phyloP scores from a whole-genome alignment of 257 asterid species.

The Gentiana dahurica region DNA sequence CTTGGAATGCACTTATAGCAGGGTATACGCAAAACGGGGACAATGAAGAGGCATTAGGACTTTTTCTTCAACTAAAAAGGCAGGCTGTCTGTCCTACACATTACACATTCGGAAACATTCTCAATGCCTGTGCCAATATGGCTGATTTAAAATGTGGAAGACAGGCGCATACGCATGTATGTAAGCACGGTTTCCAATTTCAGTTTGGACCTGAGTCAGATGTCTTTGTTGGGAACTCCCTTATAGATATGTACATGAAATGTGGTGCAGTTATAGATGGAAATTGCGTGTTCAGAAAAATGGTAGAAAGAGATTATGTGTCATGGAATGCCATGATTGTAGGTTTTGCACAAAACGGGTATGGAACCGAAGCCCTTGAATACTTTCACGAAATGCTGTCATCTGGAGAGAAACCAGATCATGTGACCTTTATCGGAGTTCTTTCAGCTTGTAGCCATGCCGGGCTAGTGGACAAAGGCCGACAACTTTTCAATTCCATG shows the following conservation, averaged over 20 bases:
- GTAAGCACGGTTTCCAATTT: conserved; percentile 8
- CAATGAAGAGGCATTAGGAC: conserved; percentile 15
- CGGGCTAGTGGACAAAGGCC: conserved; percentile 15
- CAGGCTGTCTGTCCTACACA: conserved; percentile 14
- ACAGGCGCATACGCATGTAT: conserved; percentile 12
- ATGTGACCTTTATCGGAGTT: conserved; percentile 16
- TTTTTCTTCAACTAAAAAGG: conserved; percentile 14
- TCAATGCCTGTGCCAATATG: conserved; percentile 19
- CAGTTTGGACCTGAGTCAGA: conserved; percentile 12
- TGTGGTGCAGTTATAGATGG: conserved; percentile 17
- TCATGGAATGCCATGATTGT: conserved; percentile 20
- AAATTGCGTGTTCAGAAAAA: conserved; percentile 9
- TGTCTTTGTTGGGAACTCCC: conserved; percentile 20
- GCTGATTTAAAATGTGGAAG: conserved; percentile 14
- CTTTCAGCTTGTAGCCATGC: conserved; percentile 22
- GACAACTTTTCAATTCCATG: conserved; percentile 14
- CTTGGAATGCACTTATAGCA: conserved; percentile 24
- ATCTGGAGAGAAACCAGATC: conserved; percentile 15
- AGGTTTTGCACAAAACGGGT: conserved; percentile 21
- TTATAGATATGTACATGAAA: conserved; percentile 22
- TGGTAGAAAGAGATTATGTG: conserved; percentile 15
- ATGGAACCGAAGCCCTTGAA: conserved; percentile 16
- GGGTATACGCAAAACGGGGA: conserved; percentile 19
- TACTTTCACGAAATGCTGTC: conserved; percentile 12
- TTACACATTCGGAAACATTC: conserved; percentile 16